Evolutionary conservation across 2,329 filamentous ascomycete species (phyloP), one percentile per base, ranked within the genome.

Genomic region (Albophoma yamanashiensis): DNA sequence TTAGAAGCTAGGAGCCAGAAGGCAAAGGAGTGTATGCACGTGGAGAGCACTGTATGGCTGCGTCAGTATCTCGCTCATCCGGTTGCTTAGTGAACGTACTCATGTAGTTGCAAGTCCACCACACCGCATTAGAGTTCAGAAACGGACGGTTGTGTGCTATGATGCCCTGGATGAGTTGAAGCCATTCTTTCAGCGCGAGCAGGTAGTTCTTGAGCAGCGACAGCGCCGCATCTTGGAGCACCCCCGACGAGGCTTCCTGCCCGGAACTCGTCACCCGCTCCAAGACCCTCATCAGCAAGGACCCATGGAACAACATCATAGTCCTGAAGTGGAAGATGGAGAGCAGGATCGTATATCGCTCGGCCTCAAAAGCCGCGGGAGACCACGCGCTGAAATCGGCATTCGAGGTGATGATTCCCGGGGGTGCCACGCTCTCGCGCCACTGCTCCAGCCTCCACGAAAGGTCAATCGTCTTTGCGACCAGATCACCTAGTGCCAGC

Each of bases 61-160:
- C 15, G 34, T 42, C 25, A 22, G 58, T 25, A 14, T 17, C 22
- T 40, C 3, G 22, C 5, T 17, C 25, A n/a, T 14, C 14, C 47
- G n/a, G 4, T 15, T 34, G 27, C 20, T 15, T 2, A 7, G 25
- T 22, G 12, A 20, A 64, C 68, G 56, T 63, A 70, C 69, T 63
- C 59, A 64, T 66, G 50, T 70, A 71, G 57, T 71, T 71, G 58
- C 67, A 70, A n/a, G 65, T 63, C 69, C 69, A 71, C 69, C 69
- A 71, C 17, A 66, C 61, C 1, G 67, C 68, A 55, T 71, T 70
- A 17, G 60, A 31, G 40, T 62, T 65, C 31, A 70, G 58, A 52
- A 70, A 71, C 2, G 55, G 38, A 7, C 61, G 64, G 4, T 63
- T 52, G n/a, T 65, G 56, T 1, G 56, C 59, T 2, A 68, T 36